Evolutionary conservation across 139 green algal genomes (phyloP).

Genomic region (Nannochloris sp.): DNA sequence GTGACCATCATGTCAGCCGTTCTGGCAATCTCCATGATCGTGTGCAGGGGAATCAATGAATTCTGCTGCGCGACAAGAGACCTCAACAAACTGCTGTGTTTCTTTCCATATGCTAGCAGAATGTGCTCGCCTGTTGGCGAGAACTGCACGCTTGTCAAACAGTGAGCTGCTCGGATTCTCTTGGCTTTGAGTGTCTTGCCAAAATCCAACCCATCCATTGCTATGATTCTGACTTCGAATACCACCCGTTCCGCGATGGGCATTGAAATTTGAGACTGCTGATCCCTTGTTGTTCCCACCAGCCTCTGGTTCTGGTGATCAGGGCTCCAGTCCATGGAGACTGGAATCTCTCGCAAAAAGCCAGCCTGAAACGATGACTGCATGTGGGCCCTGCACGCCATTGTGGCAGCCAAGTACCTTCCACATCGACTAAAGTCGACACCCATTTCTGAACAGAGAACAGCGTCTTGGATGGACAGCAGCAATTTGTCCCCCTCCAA

Average conservation of each 20-base stretch:
- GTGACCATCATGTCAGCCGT: conserved; percentile 62
- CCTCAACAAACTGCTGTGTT: conserved; percentile 72
- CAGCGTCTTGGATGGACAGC: conserved; percentile 55
- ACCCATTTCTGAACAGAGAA: conserved; percentile 88
- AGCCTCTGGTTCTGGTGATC: not conserved
- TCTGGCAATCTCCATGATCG: conserved; percentile 68
- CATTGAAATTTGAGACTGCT: not conserved
- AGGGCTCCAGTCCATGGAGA: conserved; percentile 4
- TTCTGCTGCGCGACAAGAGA: conserved; percentile 52
- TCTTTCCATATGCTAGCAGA: conserved; percentile 83
- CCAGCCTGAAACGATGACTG: not conserved
- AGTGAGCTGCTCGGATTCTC: conserved; percentile 82
- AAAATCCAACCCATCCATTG: conserved; percentile 37
- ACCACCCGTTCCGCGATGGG: conserved; percentile 22
- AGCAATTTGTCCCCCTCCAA: conserved; percentile 20
- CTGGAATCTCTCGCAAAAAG: not conserved
- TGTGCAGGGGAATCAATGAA: conserved; percentile 67
- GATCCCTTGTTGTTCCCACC: not conserved
- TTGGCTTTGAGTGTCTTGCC: conserved; percentile 42
- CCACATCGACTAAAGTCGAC: conserved; percentile 78
- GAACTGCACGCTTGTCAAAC: conserved; percentile 90
- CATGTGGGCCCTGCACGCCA: conserved; percentile 35
- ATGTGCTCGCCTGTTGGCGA: conserved; percentile 70
- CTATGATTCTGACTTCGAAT: conserved; percentile 68
- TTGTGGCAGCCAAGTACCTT: conserved; percentile 60